phyloP scores from a whole-genome alignment of 345 rosid species.

The Cochlearia excelsa region DNA sequence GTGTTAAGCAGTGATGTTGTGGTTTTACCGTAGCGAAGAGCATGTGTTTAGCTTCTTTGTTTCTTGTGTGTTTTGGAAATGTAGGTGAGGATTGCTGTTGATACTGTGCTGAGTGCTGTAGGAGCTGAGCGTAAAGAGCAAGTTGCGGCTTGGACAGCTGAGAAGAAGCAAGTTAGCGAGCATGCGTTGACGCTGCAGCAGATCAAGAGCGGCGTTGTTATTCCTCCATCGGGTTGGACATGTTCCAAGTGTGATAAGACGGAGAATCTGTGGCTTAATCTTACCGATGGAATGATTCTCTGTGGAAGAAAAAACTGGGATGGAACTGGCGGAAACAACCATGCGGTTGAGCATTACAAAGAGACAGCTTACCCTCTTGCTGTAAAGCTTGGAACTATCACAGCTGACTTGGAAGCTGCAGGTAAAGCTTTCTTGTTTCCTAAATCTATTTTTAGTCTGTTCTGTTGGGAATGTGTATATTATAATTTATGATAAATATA shows the following conservation, averaged over 20 bases:
- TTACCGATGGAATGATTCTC: conserved; percentile 95
- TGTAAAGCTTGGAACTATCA: conserved; percentile 95
- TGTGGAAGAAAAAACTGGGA: conserved; percentile 97
- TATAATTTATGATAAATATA: neutral
- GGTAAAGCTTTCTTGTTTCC: conserved; percentile 56
- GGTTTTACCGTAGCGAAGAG: neutral
- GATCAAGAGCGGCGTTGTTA: conserved; percentile 61
- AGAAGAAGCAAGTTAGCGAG: conserved; percentile 70
- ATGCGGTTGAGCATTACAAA: conserved; percentile 85
- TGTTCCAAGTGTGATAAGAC: conserved; percentile 87
- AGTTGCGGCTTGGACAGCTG: conserved; percentile 94
- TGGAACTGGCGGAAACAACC: conserved; percentile 97
- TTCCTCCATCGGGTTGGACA: conserved; percentile 93
- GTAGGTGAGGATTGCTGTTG: conserved; percentile 92
- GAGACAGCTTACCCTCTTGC: conserved; percentile 91
- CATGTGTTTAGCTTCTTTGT: conserved; percentile 17
- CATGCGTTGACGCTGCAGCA: conserved; percentile 78
- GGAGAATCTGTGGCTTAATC: conserved; percentile 95
- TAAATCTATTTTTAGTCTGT: neutral
- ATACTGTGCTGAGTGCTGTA: conserved; percentile 68
- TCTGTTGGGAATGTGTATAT: conserved; percentile 2
- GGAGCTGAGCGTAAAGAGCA: conserved; percentile 89
- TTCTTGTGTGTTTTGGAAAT: conserved; percentile 12
- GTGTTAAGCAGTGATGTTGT: conserved; percentile 35
- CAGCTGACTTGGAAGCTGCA: conserved; percentile 93